Conservation (phyloP, 768 basidiomycete genomes). For the Coprinopsis sp. region DNA sequence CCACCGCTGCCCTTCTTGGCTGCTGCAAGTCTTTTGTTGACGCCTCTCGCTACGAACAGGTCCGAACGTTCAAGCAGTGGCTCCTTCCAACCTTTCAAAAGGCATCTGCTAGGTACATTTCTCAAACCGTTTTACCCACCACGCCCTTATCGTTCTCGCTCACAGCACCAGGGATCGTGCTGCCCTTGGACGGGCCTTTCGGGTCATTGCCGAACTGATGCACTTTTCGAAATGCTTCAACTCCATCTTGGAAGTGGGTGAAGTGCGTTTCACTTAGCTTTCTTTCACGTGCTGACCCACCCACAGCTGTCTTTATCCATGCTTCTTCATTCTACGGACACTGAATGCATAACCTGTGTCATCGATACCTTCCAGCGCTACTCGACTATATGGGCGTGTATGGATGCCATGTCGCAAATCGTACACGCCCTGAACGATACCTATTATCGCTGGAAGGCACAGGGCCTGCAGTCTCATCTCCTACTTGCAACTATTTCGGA, state of each 20-base stretch:
- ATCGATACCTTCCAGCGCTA: constrained; percentile 73
- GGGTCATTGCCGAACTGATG: constrained; percentile 56
- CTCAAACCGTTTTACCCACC: too few relatives aligned
- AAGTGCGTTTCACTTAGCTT: neutral
- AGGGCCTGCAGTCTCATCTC: constrained; percentile 61
- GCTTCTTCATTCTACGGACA: constrained; percentile 47
- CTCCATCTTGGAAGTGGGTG: constrained; percentile 61
- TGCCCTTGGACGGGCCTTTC: constrained; percentile 49
- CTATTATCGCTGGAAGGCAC: constrained; percentile 58
- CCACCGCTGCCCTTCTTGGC: constrained; percentile 34
- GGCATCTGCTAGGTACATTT: constrained; percentile 43
- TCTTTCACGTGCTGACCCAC: too few relatives aligned
- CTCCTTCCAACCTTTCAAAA: constrained; percentile 65
- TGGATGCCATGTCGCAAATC: constrained; percentile 56
- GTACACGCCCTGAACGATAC: constrained; percentile 56
- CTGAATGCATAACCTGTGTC: constrained; percentile 53
- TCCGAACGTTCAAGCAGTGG: constrained; percentile 67
- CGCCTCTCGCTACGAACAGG: constrained; percentile 71
- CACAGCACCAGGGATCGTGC: constrained; percentile 25
- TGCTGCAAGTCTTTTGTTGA: constrained; percentile 43
- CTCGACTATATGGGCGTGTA: constrained; percentile 71
- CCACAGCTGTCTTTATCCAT: constrained; percentile 51
- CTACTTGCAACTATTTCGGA: constrained; percentile 60
- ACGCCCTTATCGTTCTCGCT: neutral
- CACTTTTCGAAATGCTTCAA: constrained; percentile 59